phyloP scores from a whole-genome alignment of 257 asterid genomes.

The Scutellaria barbata region DNA sequence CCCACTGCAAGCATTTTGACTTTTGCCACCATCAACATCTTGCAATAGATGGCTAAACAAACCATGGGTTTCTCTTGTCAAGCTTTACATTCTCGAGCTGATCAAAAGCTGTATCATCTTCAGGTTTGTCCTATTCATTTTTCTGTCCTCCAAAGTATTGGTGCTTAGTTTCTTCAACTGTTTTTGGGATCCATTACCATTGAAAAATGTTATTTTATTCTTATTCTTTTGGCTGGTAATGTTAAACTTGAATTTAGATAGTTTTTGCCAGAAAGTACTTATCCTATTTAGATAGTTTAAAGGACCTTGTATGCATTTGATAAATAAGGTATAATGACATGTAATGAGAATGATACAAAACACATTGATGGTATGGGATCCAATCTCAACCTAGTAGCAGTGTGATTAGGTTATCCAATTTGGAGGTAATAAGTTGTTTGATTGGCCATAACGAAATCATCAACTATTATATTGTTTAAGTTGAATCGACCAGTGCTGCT shows the following conservation, averaged over 20 bases:
- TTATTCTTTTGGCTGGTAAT: background rate
- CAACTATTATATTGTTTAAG: no score
- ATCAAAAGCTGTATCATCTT: conserved; percentile 98
- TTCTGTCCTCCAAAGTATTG: conserved; percentile 19
- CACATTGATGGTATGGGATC: no score
- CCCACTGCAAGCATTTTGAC: conserved; percentile 25
- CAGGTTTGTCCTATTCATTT: conserved; percentile 59
- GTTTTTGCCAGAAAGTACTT: conserved; percentile 1
- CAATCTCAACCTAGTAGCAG: background rate
- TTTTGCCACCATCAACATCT: conserved; percentile 34
- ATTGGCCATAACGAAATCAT: no score
- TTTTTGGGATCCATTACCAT: conserved; percentile 13
- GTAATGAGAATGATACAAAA: no score
- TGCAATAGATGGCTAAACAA: conserved; percentile 91
- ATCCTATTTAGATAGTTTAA: background rate
- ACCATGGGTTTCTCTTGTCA: conserved; percentile 98
- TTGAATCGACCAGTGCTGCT: no score
- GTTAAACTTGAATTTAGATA: conserved; percentile 15
- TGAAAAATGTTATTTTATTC: background rate
- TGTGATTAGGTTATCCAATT: background rate
- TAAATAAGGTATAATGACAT: no score
- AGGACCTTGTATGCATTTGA: no score
- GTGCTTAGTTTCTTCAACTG: conserved; percentile 10
- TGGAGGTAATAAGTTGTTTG: no score
- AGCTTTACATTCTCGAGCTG: conserved; percentile 80